Conservation (phyloP, 768 basidiomycete genomes). For the Peribolospora baueri region DNA sequence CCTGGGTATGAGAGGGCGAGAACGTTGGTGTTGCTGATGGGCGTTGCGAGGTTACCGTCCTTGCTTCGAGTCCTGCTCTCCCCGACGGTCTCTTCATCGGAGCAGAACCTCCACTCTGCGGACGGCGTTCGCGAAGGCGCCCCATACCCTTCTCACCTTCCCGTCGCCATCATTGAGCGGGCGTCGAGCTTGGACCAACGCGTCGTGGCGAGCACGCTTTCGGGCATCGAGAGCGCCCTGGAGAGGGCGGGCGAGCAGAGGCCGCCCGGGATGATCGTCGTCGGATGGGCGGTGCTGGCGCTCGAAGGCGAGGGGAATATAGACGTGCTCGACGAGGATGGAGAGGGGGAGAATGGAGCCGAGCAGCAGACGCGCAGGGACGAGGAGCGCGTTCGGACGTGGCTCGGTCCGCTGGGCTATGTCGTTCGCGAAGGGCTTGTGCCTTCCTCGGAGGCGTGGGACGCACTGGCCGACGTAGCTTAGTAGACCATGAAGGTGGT, state of each 20-base stretch:
- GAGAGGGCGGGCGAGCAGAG: conserved; percentile 58
- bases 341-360: conserved; percentile 13
- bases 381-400: neutral
- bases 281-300: conserved; percentile 74
- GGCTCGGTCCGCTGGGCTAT: conserved; percentile 4
- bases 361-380: neutral
- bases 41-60: conserved; percentile 57
- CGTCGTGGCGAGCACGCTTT: conserved; percentile 50
- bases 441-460: too few relatives aligned
- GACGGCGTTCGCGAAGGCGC: conserved; percentile 25
- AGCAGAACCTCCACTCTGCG: neutral
- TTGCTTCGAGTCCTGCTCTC: conserved; percentile 31
- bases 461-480: too few relatives aligned
- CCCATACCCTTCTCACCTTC: conserved; percentile 47
- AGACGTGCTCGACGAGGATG: conserved; percentile 39
- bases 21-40: conserved; percentile 77
- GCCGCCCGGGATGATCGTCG: conserved; percentile 84
- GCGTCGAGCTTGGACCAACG: conserved; percentile 88
- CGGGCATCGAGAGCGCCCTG: conserved; percentile 42
- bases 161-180: conserved; percentile 82
- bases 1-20: conserved; percentile 64
- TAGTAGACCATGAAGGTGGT: too few relatives aligned
- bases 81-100: conserved; percentile 18
- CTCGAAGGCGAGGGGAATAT: conserved; percentile 50
- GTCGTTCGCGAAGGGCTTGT: conserved; percentile 3